Evolutionary conservation across 1,284 basidiomycete species (phyloP).

Genomic region (Puccinia horiana): DNA sequence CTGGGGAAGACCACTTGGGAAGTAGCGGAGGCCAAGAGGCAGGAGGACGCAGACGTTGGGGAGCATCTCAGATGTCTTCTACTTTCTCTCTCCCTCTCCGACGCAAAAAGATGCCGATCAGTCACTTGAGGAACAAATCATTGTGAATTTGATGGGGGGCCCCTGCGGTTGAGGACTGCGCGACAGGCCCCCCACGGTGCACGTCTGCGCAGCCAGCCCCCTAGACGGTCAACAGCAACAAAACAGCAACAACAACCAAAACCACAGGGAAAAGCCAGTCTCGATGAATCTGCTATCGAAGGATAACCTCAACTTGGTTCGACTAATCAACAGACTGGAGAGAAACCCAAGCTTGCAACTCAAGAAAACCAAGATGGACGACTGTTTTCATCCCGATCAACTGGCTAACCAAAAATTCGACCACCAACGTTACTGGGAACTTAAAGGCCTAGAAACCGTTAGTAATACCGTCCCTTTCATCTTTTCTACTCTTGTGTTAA

Average conservation of each 20-base stretch:
- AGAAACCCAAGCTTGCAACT: conserved; percentile 3
- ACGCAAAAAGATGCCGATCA: too few species aligned
- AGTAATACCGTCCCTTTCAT: not conserved
- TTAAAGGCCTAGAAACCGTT: conserved; percentile 24
- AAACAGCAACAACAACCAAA: not conserved
- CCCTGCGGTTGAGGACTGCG: too few species aligned
- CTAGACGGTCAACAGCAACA: not conserved
- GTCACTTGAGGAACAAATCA: too few species aligned
- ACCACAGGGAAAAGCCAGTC: not conserved
- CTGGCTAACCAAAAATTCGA: not conserved
- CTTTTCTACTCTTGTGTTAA: not conserved
- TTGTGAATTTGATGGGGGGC: too few species aligned
- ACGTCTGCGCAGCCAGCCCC: too few species aligned
- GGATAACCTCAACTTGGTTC: conserved; percentile 18
- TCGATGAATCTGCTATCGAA: conserved; percentile 24
- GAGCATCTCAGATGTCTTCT: too few species aligned
- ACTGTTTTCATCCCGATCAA: not conserved
- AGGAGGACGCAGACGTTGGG: too few species aligned
- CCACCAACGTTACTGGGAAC: conserved; percentile 24
- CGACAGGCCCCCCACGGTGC: too few species aligned
- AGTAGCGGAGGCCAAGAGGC: too few species aligned
- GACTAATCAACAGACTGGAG: conserved; percentile 30
- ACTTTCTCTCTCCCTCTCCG: too few species aligned
- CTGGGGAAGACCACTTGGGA: too few species aligned
- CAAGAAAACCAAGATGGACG: not conserved